Percentiles rank a stretch among this genome's conserved stretches.
These are phyloP conservation scores for Beauveria sp. DNA, from an alignment of 2,329 filamentous ascomycete species.

Conservation along the genomic window DNA sequence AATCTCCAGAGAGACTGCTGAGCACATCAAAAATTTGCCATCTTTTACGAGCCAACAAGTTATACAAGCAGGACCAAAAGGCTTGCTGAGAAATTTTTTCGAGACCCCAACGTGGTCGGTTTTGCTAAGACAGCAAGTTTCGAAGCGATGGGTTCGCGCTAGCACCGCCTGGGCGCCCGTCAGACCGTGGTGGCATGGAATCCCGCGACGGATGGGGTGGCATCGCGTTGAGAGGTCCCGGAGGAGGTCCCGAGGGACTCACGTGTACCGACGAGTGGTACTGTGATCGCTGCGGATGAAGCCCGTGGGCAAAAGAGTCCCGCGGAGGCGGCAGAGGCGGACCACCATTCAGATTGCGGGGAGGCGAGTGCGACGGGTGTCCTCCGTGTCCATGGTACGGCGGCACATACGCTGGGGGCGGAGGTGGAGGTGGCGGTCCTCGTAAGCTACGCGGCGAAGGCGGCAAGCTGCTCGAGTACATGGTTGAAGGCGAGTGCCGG, in stretches of 20 bases:
- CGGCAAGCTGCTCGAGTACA: conserved; percentile 37
- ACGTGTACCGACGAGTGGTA: conserved; percentile 32
- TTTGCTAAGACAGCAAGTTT: conserved; percentile 58
- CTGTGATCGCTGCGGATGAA: conserved; percentile 33
- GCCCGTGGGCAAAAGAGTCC: conserved; percentile 32
- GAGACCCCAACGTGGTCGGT: neutral
- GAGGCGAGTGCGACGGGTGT: conserved; percentile 7
- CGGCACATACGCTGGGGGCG: conserved; percentile 32
- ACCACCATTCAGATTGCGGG: conserved; percentile 27
- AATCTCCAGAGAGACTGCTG: neutral
- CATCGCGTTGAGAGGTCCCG: conserved; percentile 28
- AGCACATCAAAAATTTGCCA: neutral
- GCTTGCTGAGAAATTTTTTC: neutral
- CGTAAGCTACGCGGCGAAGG: conserved; percentile 40
- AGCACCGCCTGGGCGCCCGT: conserved; percentile 52
- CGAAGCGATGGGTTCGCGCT: conserved; percentile 70
- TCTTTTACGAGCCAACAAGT: neutral
- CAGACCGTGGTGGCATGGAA: conserved; percentile 26
- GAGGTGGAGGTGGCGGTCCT: conserved; percentile 28
- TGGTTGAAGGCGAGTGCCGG: conserved; percentile 23
- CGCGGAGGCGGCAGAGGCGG: conserved; percentile 23
- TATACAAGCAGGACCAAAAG: neutral
- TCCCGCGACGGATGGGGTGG: conserved; percentile 22
- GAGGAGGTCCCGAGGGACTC: conserved; percentile 33
- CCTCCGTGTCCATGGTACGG: conserved; percentile 22